Evolutionary conservation across 768 basidiomycete species (phyloP), one percentile per base, ranked within the genome.

Genomic region (Boletus patriciae): DNA sequence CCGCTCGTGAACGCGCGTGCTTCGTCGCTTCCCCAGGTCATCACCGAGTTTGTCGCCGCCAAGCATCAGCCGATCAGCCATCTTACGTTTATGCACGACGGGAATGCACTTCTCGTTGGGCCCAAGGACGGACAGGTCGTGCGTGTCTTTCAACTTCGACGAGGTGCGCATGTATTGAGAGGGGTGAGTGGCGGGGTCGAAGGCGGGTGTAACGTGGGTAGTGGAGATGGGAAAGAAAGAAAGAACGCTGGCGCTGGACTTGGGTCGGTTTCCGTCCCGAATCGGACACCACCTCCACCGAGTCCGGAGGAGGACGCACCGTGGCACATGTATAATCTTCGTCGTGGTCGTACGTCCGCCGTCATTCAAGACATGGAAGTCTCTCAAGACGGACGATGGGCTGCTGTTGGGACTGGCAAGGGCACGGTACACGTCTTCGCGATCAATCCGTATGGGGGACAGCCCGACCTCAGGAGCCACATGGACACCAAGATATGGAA

Each of bases 371-470:
- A 71, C 13, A 71, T 87, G 13, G 73, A 71, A 25, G 58, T 66
- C 7, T 67, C 71, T 41, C 59, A 67, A 3, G 86, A 87, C 63
- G 86, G 85, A 15, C 70, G 85, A 36, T 92, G 88, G 87, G 69
- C 84, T 18, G 90, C 83, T 3, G 70, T 91, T 36, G 82, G 78
- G n/a, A 90, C 86, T 38, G 65, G 75, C 65, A 84, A 84, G 61
- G 70, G 83, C 54, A 88, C 83, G 0, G 71, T 86, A 21, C 90
- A 93, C 71, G 73, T 92, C 1, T 93, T 91, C 65, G 82, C 86
- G 9, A 76, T 86, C 9, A 88, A 92, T 67, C 90, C 90, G 5
- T 86, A 86, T 55, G 92, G 90, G 1, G 88, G 92, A 4, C 76
- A 76, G 34, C 76, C 86, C 2, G 85, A 91, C 72, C 71, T 81